Base-by-base conservation (phyloP, 106 monocot genomes). In the Acorus gramineus region DNA sequence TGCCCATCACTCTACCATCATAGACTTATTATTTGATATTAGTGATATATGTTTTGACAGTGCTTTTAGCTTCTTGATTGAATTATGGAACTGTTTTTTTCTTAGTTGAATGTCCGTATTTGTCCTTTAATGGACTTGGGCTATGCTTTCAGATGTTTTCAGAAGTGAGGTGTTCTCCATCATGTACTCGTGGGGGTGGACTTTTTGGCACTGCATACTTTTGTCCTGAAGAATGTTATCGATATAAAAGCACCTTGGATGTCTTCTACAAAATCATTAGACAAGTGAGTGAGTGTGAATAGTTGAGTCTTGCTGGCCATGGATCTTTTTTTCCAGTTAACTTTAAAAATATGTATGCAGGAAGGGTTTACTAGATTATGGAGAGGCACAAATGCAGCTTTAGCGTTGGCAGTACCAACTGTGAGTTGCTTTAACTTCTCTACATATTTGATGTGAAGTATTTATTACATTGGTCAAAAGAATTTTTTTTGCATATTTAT, bases 221-320 rank as follows among this genome's bases (percentile, higher is more conserved):
- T 66, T 96, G 96, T 60, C 82, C 91, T 64, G 81, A 79, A 59
- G 91, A 92, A 77, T 92, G 96, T 84, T 98, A 91, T 70, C 78
- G 79, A 56, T 98, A 98, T 51, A 98, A 92, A 62, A 88, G 96
- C 76, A 98, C 96, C 28, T 12, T 98, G 42, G 96, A 98, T 79
- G 96, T 98, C 13, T 85, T 98, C 59, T 67, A 79, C 66, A 98
- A 98, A 84, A 76, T 98, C 57, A 71, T 85, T 59, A 82, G 85
- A 78, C 91, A 98, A 76, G 96, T 98, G 28, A 8, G 79, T 63
- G 5, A 4, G 54, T 56, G 9, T 42, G 10, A 45, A 10, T 9
- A 46, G 53, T 11, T 67, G 53, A 47, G 42, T 67, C 5, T 44
- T 44, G 56, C 10, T 47, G 6, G 6, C 14, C 28, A 28, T 28